These are phyloP conservation scores for Sporothrix brunneoviolacea DNA, from an alignment of 2,329 filamentous ascomycete species.

Conservation along the genomic window DNA sequence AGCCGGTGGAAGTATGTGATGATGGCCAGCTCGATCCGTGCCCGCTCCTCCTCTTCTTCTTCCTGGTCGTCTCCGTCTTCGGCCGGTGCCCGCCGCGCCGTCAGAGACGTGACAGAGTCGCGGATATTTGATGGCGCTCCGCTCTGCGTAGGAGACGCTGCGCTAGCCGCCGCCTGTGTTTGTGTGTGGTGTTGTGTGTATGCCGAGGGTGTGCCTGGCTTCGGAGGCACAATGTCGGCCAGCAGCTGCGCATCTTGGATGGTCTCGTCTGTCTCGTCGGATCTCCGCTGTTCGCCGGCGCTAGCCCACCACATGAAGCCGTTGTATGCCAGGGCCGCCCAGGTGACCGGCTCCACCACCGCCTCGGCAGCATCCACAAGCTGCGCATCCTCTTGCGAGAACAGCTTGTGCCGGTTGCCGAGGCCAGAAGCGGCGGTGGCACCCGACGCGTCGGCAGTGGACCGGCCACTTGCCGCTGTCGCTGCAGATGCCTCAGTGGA, in stretches of 20 bases:
- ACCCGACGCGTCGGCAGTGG: too few relatives aligned
- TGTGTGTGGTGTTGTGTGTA: too few relatives aligned
- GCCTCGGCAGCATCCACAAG: slow-evolving; percentile 45
- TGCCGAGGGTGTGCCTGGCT: too few relatives aligned
- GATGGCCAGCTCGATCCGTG: slow-evolving; percentile 58
- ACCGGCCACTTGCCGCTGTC: slow-evolving; percentile 17
- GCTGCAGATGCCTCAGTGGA: too few relatives aligned
- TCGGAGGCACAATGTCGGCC: slow-evolving; percentile 39
- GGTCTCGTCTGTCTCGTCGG: slow-evolving; percentile 53
- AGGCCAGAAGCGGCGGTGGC: too few relatives aligned
- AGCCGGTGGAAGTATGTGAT: slow-evolving; percentile 78
- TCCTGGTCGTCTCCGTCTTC: slow-evolving; percentile 20
- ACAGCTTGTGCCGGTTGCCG: slow-evolving; percentile 8
- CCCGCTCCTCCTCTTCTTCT: slow-evolving; percentile 36
- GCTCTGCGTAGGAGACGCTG: not conserved
- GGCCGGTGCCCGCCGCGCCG: slow-evolving; percentile 25
- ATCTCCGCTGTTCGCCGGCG: slow-evolving; percentile 63
- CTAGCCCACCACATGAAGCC: slow-evolving; percentile 90
- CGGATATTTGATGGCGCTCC: slow-evolving; percentile 22
- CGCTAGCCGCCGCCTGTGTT: slow-evolving; percentile 15
- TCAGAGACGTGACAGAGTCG: slow-evolving; percentile 42
- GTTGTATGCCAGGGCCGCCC: slow-evolving; percentile 70
- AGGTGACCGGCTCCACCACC: slow-evolving; percentile 57
- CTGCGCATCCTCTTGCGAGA: slow-evolving; percentile 28
- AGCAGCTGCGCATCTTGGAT: slow-evolving; percentile 50